Evolutionary conservation across 805 yeast species (phyloP).

Genomic region (Grigorovia humatica): DNA sequence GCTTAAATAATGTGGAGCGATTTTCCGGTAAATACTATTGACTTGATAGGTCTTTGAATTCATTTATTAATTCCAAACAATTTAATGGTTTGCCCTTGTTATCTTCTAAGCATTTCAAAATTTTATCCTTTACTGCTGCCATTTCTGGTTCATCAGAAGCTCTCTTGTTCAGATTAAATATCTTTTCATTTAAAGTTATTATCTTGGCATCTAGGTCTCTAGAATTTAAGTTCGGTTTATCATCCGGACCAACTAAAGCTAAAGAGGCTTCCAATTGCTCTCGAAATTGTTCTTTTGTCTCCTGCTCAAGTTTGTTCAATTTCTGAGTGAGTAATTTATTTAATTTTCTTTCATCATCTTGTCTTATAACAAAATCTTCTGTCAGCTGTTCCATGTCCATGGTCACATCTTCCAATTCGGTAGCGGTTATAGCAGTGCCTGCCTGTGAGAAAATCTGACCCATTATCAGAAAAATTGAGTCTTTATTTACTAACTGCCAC

Average conservation of each 20-base stretch:
- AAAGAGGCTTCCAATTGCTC: slow-evolving; percentile 36
- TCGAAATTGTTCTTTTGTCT: slow-evolving; percentile 43
- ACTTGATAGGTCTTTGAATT: slow-evolving; percentile 51
- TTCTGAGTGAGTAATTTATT: slow-evolving; percentile 55
- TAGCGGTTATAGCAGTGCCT: no score
- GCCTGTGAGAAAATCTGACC: background rate
- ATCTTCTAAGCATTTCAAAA: slow-evolving; percentile 47
- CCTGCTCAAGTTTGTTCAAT: slow-evolving; percentile 42
- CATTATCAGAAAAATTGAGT: background rate
- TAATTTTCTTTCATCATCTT: slow-evolving; percentile 53
- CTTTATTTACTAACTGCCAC: background rate
- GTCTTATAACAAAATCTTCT: slow-evolving; percentile 54
- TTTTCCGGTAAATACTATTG: slow-evolving; percentile 11
- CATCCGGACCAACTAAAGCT: slow-evolving; percentile 21
- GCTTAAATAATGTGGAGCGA: no score
- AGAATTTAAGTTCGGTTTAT: slow-evolving; percentile 27
- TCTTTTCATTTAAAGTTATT: slow-evolving; percentile 21
- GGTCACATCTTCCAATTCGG: no score
- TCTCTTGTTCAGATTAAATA: slow-evolving; percentile 28
- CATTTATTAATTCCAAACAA: slow-evolving; percentile 73
- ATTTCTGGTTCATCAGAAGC: slow-evolving; percentile 18
- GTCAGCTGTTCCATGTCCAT: background rate
- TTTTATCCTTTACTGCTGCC: slow-evolving; percentile 33
- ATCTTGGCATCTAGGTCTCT: slow-evolving; percentile 34
- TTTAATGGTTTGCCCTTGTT: slow-evolving; percentile 58